Evolutionary conservation across 768 basidiomycete genomes (phyloP), one percentile per base, ranked within the genome.

Genomic region (Tubosaeta sp.): DNA sequence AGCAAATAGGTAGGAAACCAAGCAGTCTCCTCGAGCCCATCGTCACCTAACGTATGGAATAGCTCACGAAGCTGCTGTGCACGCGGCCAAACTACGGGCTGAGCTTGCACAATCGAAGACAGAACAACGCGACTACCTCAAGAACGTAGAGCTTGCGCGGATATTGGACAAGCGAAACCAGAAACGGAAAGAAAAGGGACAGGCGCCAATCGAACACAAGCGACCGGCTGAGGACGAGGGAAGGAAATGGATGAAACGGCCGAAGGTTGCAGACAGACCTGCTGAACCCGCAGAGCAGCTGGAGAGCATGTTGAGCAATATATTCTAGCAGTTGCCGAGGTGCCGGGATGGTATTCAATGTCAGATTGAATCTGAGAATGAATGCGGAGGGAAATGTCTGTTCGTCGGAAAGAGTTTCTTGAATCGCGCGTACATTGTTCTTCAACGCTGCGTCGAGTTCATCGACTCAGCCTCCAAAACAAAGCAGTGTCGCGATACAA

Each of bases 61-160:
- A 98, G 96, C 94, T 25, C 90, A 98, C 59, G 96, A 97, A 71
- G 84, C 90, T 9, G 94, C 93, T 16, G 75, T 90, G 16, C 92
- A 94, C 61, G 72, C 85, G 6, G 90, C 94, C 6, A 87, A 87
- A 64, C 73, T 99, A n/a, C 91, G 95, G 5, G 83, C 90, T 31
- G 94, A 97, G 63, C 78, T 99, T 22, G 80, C 90, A 0, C 87
- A 94, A 60, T 95, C 93, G 21, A 82, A 78, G 62, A 73, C 80
- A 27, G 96, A 98, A 69, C 94, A 99, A 65, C 82, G 83, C 40
- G 90, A 94, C 32, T 98, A 99, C 69, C 79, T 98, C 47, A 83
- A 80, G 66, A 94, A 96, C 54, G 96, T 99, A 25, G 95, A 97
- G 64, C 80, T 94, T 16, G 94, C 94, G 2, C 82, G 86, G 11